A percentile compares a stretch with the other conserved stretches of the same genome.
Conservation (phyloP, 2,329 filamentous ascomycete species). For the Stachybotrys chlorohalonatus region DNA sequence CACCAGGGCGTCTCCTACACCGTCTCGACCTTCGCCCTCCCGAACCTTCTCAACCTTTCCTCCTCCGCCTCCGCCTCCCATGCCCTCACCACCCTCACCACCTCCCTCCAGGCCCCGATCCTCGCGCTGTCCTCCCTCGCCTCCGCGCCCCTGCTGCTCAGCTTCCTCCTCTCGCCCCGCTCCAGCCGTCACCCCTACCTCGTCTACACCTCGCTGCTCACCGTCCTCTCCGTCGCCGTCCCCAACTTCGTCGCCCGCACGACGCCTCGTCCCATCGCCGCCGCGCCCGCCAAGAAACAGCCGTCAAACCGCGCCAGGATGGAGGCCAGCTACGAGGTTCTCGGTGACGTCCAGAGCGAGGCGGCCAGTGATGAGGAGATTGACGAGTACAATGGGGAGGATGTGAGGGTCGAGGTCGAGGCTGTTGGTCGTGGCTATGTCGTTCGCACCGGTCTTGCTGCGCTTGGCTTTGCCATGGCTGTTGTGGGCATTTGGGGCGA, state of each 20-base stretch:
- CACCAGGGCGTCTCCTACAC: constrained; percentile 79
- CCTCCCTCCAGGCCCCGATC: constrained; percentile 55
- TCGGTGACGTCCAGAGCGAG: constrained; percentile 45
- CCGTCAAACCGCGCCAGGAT: constrained; percentile 34
- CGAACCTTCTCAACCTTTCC: constrained; percentile 71
- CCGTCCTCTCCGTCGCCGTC: constrained; percentile 50
- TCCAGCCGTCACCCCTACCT: constrained; percentile 80
- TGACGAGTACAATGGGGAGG: constrained; percentile 51
- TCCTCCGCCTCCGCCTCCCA: constrained; percentile 62
- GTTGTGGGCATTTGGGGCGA: constrained; percentile 60
- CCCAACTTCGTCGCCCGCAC: constrained; percentile 35
- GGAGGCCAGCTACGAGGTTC: constrained; percentile 65
- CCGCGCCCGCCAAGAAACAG: constrained; percentile 19
- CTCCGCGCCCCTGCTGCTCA: constrained; percentile 63
- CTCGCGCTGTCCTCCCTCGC: constrained; percentile 60
- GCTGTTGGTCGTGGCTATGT: constrained; percentile 44
- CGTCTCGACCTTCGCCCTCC: constrained; percentile 67
- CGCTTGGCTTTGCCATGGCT: constrained; percentile 50
- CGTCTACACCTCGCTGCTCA: constrained; percentile 70
- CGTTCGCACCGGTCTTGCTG: constrained; percentile 43
- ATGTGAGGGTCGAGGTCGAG: constrained; percentile 49
- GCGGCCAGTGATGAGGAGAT: constrained; percentile 41
- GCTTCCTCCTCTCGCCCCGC: constrained; percentile 67
- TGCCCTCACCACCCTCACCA: constrained; percentile 60
- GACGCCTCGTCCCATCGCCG: constrained; percentile 14